phyloP scores from a whole-genome alignment of 108 stramenopile species.

The Halocafeteria seosinensis region DNA sequence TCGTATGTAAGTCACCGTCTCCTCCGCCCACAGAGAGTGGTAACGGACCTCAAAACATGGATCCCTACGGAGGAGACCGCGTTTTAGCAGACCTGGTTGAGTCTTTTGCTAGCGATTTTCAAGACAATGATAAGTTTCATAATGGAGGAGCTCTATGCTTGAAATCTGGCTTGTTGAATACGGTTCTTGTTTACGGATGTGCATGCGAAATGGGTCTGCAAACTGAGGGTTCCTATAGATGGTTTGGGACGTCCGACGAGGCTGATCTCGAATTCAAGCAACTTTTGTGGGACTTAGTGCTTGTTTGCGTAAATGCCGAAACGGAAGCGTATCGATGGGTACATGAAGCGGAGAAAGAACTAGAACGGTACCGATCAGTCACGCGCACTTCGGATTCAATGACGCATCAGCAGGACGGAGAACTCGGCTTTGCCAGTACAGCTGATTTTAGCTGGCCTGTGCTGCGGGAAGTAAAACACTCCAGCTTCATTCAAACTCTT shows the following conservation, averaged over 20 bases:
- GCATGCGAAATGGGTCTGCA: neutral
- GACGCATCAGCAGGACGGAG: neutral
- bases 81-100: neutral
- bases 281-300: neutral
- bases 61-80: neutral
- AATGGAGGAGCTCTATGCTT: neutral
- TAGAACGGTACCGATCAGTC: neutral
- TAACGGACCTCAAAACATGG: neutral
- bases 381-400: too few species aligned
- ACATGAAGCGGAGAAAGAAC: neutral
- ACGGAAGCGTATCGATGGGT: neutral
- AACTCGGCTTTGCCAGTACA: neutral
- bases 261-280: neutral
- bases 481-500: neutral
- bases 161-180: neutral
- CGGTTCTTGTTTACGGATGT: neutral
- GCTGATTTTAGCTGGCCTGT: neutral
- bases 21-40: neutral
- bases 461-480: neutral
- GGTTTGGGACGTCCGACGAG: neutral
- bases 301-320: neutral
- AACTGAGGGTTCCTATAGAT: neutral
- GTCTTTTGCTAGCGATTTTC: neutral
- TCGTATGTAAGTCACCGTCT: neutral
- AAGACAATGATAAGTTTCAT: neutral